These are phyloP conservation scores for Boletus hoseneyae DNA, from an alignment of 1,284 basidiomycete genomes.

Conservation along the genomic window DNA sequence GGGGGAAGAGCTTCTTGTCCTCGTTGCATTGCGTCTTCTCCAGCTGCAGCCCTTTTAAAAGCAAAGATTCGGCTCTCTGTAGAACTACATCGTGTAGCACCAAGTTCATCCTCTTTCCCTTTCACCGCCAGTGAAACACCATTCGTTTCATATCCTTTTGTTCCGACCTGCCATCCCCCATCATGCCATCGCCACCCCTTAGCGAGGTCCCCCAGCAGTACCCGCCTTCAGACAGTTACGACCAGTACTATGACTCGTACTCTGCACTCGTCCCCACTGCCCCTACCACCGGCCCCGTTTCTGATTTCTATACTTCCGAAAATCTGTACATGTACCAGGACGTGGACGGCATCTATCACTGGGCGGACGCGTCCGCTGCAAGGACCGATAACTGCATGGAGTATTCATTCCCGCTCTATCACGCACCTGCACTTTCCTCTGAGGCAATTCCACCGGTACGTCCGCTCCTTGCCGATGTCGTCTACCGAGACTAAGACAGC, in stretches of 20 bases:
- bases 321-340: constrained; percentile 33
- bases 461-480: constrained; percentile 1
- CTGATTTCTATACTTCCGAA: constrained; percentile 29
- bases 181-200: constrained; percentile 28
- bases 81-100: constrained; percentile 25
- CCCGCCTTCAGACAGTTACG: constrained; percentile 18
- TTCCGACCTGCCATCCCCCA: constrained; percentile 3
- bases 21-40: constrained; percentile 27
- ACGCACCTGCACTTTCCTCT: constrained; percentile 18
- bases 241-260: constrained; percentile 27
- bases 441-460: constrained; percentile 22
- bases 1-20: constrained; percentile 18
- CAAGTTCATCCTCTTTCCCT: constrained; percentile 11
- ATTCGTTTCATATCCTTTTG: constrained; percentile 24
- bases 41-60: constrained; percentile 26
- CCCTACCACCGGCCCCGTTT: constrained; percentile 1
- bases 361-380: constrained; percentile 24
- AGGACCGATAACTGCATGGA: constrained; percentile 27
- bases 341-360: constrained; percentile 30
- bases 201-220: constrained; percentile 22
- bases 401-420: constrained; percentile 23
- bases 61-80: constrained; percentile 12
- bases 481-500: constrained; percentile 8
- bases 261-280: constrained; percentile 17
- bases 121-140: constrained; percentile 2